Percentiles rank a stretch among this genome's conserved stretches.
Conservation (phyloP, 176 grass and related monocot species). For the Oryza glumipatula region DNA sequence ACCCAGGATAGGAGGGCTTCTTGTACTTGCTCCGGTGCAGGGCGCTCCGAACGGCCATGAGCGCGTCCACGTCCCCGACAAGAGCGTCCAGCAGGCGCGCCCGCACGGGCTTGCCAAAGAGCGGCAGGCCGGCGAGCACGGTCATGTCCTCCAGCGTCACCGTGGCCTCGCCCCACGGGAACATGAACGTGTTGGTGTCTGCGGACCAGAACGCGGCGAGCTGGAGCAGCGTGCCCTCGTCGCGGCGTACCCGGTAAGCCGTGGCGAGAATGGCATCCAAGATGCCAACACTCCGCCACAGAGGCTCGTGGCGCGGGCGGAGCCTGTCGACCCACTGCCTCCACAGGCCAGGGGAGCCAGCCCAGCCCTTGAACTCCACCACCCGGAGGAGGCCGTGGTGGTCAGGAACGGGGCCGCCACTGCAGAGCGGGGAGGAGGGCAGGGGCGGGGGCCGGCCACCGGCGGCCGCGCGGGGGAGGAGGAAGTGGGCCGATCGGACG, state of each 20-base stretch:
- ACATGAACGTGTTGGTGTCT: conserved; percentile 51
- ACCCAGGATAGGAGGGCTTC: too few relatives aligned
- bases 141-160: conserved; percentile 54
- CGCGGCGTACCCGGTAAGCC: conserved; percentile 27
- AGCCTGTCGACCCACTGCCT: conserved; percentile 53
- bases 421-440: background rate
- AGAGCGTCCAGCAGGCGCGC: background rate
- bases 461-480: background rate
- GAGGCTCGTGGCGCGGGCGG: conserved; percentile 29
- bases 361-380: conserved; percentile 48
- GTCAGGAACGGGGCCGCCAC: background rate
- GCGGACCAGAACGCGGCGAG: conserved; percentile 46
- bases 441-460: background rate
- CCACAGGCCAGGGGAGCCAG: conserved; percentile 28
- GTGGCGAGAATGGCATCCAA: conserved; percentile 37
- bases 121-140: conserved; percentile 23
- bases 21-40: too few relatives aligned
- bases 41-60: too few relatives aligned
- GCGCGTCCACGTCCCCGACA: too few relatives aligned
- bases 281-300: conserved; percentile 49
- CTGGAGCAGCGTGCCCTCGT: conserved; percentile 32
- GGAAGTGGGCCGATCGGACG: conserved; percentile 22
- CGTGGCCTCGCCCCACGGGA: conserved; percentile 66
- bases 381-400: background rate
- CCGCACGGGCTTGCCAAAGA: background rate